Evolutionary conservation across 805 yeast genomes (phyloP).

Genomic region (Wickerhamomyces rabaulensis): DNA sequence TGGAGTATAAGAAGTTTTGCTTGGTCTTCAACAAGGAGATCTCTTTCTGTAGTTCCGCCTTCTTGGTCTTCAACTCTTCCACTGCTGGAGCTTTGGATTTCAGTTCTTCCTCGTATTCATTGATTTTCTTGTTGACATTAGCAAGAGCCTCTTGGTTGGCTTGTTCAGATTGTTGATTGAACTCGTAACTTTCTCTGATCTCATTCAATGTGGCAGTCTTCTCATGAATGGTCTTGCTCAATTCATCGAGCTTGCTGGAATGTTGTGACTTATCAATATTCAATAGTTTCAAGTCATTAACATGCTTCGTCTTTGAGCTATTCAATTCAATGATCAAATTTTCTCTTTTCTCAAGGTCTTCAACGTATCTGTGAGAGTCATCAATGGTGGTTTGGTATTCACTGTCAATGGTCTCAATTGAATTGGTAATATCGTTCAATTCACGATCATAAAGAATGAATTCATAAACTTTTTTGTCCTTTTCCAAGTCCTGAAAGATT

Average conservation of each 20-base stretch:
- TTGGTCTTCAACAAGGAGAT: constrained; percentile 39
- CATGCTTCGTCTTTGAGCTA: constrained; percentile 40
- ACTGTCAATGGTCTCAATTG: constrained; percentile 56
- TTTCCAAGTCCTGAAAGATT: constrained; percentile 62
- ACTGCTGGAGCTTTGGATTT: constrained; percentile 36
- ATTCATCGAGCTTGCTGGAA: constrained; percentile 43
- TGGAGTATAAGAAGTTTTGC: constrained; percentile 60
- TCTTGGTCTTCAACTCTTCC: constrained; percentile 33
- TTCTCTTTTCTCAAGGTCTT: constrained; percentile 60
- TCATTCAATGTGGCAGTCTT: constrained; percentile 41
- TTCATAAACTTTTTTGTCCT: constrained; percentile 61
- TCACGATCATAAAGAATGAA: constrained; percentile 77
- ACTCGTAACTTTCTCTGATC: constrained; percentile 27
- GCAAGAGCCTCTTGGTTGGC: constrained; percentile 18
- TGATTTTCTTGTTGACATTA: constrained; percentile 22
- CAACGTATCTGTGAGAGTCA: constrained; percentile 48
- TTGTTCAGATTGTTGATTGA: constrained; percentile 29
- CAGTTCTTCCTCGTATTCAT: constrained; percentile 33
- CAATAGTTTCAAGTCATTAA: constrained; percentile 44
- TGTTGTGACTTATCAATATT: constrained; percentile 53
- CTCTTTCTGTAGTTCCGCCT: constrained; percentile 33
- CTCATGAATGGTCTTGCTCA: constrained; percentile 43
- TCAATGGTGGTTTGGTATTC: constrained; percentile 46
- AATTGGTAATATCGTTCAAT: constrained; percentile 50
- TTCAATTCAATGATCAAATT: constrained; percentile 38